phyloP scores from a whole-genome alignment of 495 filamentous ascomycete genomes.

The Aspergillus leporis region DNA sequence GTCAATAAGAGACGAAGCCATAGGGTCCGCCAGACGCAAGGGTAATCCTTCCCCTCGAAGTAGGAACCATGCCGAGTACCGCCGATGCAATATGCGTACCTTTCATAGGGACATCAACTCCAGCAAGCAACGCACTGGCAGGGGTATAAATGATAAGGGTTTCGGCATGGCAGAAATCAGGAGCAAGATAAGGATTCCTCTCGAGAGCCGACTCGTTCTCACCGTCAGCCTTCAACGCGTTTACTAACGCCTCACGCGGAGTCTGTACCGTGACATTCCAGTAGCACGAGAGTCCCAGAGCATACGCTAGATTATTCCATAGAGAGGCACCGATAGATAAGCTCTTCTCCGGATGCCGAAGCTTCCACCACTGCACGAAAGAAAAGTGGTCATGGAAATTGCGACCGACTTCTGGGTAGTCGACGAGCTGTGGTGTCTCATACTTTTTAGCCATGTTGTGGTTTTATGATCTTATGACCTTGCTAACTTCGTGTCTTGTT shows the following conservation, averaged over 20 bases:
- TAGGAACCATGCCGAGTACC: constrained; percentile 34
- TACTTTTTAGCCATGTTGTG: too few relatives aligned
- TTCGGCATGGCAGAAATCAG: constrained; percentile 14
- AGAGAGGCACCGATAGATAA: constrained; percentile 31
- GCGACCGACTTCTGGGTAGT: constrained; percentile 37
- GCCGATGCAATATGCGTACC: constrained; percentile 36
- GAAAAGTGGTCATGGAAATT: constrained; percentile 39
- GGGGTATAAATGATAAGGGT: constrained; percentile 33
- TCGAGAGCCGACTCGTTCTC: constrained; percentile 17
- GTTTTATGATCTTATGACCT: too few relatives aligned
- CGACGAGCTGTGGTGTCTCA: too few relatives aligned
- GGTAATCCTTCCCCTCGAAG: constrained; percentile 43
- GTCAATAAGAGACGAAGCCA: constrained; percentile 36
- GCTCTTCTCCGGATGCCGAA: constrained; percentile 35
- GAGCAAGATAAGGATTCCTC: constrained; percentile 15
- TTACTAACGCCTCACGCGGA: constrained; percentile 19
- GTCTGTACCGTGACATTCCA: constrained; percentile 22
- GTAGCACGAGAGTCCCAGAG: constrained; percentile 30
- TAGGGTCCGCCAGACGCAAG: constrained; percentile 32
- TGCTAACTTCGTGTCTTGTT: too few relatives aligned
- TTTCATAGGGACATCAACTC: constrained; percentile 32
- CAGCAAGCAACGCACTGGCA: constrained; percentile 14
- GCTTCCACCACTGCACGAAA: constrained; percentile 35
- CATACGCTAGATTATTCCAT: constrained; percentile 29
- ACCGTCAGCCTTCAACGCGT: constrained; percentile 36